Base-by-base conservation (phyloP, 768 basidiomycete genomes). In the Mycena galopus region DNA sequence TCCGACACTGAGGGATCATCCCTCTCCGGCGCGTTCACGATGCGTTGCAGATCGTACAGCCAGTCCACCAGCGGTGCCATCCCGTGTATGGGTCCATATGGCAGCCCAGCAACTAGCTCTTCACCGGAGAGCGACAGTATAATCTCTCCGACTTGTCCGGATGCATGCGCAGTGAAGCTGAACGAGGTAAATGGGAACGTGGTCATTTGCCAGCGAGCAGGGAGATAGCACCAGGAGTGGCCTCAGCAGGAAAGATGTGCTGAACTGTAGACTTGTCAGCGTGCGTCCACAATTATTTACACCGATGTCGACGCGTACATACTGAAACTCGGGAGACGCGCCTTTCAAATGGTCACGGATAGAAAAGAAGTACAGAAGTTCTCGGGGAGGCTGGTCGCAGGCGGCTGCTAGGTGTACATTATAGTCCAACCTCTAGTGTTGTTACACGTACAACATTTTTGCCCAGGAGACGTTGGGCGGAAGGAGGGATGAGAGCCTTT, bases 111-210 rank as follows among this genome's bases (percentile, higher is more conserved):
- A 4, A 86, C 85, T 23, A 97, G 87, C 62, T 93, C 91, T 3
- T 83, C 79, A 0, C 85, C 87, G n/a, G 85, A 84, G 57, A 97
- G 82, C 0, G 83, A 85, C 59, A 96, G 79, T 0, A 85, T 79
- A 2, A 83, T 82, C 35, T 91, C 88, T 64, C 86, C 79, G 23
- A 1, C n/a, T 57, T 21, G n/a, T 3, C 58, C 74, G 9, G 80
- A 3, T 88, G 89, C 14, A 89, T 86, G 83, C 4, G 90, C 86
- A 2, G 85, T 89, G 80, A 94, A 90, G 66, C 88, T 91, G 75
- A 99, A 84, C 0, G 92, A 91, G 2, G 91, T 91, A 84, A 99
- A 94, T 2, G 97, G 97, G 84, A 98, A 99, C 23, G 95, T 93
- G 21, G 87, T 84, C 10, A 92, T 81, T 97, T 96, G 30, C 97